Conservation (phyloP, 2,329 filamentous ascomycete species). For the Fusarium sp. region DNA sequence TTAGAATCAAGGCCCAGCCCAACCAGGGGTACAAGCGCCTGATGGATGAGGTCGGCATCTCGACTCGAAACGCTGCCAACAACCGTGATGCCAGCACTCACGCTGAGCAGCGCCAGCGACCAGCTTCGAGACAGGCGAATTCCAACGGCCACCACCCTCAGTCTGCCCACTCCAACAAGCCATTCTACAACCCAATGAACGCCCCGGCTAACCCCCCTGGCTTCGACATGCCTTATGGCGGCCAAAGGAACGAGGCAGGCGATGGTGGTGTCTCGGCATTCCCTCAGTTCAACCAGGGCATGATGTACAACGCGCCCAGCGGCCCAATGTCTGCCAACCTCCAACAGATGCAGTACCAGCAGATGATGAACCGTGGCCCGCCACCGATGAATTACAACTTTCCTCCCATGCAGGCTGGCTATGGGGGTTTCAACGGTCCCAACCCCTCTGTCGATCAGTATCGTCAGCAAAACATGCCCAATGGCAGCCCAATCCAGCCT, state of each 20-base stretch:
- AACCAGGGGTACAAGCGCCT: slow-evolving; percentile 97
- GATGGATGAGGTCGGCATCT: slow-evolving; percentile 98
- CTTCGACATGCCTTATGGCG: slow-evolving; percentile 66
- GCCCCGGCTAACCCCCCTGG: slow-evolving; percentile 53
- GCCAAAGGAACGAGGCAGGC: slow-evolving; percentile 64
- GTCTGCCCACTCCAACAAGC: slow-evolving; percentile 57
- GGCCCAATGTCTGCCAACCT: slow-evolving; percentile 61
- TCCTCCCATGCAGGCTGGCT: slow-evolving; percentile 67
- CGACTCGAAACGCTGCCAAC: slow-evolving; percentile 67
- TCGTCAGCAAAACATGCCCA: slow-evolving; percentile 63
- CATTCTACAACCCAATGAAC: slow-evolving; percentile 67
- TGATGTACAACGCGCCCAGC: slow-evolving; percentile 63
- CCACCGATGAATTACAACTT: slow-evolving; percentile 70
- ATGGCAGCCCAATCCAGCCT: slow-evolving; percentile 64
- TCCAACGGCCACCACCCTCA: slow-evolving; percentile 57
- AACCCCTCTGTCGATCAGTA: slow-evolving; percentile 67
- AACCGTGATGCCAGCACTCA: slow-evolving; percentile 59
- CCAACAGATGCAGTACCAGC: slow-evolving; percentile 70
- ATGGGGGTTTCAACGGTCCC: slow-evolving; percentile 63
- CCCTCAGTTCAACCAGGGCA: slow-evolving; percentile 62
- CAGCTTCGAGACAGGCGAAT: slow-evolving; percentile 66
- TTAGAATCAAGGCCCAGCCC: slow-evolving; percentile 92
- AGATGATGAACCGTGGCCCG: slow-evolving; percentile 66
- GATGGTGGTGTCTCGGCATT: slow-evolving; percentile 64
- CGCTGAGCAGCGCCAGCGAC: slow-evolving; percentile 65